A percentile compares a stretch with the other conserved stretches of the same genome.
Evolutionary conservation across 495 filamentous ascomycete genomes (phyloP).

Genomic region (Lasiosphaeris hirsuta): DNA sequence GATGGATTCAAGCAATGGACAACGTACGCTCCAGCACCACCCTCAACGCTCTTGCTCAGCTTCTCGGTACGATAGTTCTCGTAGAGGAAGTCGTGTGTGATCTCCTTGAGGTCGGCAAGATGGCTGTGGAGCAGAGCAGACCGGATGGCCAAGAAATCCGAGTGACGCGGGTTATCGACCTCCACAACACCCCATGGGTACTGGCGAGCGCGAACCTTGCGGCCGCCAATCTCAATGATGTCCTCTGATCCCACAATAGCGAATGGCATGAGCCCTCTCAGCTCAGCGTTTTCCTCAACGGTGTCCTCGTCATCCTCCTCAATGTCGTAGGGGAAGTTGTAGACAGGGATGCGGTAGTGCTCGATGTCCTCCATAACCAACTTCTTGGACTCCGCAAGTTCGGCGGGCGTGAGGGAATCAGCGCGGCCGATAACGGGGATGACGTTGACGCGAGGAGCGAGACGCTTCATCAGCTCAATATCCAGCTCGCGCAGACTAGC

Average conservation of each 20-base stretch:
- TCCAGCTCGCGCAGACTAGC: constrained; percentile 91
- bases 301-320: constrained; percentile 99
- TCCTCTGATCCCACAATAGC: constrained; percentile 98
- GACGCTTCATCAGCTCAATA: constrained; percentile 98
- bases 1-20: constrained; percentile 4
- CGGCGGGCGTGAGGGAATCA: constrained; percentile 91
- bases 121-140: constrained; percentile 96
- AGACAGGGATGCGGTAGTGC: constrained; percentile 98
- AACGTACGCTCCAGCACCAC: constrained; percentile 80
- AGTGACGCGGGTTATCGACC: constrained; percentile 98
- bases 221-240: constrained; percentile 85
- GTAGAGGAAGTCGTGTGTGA: constrained; percentile 99
- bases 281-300: constrained; percentile 96
- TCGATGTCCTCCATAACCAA: constrained; percentile 99
- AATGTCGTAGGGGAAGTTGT: constrained; percentile 99
- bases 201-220: constrained; percentile 88
- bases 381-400: constrained; percentile 98
- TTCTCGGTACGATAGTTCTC: constrained; percentile 99
- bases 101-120: constrained; percentile 96
- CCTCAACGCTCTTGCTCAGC: constrained; percentile 97
- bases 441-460: constrained; percentile 96
- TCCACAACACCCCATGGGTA: constrained; percentile 99
- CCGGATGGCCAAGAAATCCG: constrained; percentile 95
- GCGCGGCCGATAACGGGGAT: constrained; percentile 99
- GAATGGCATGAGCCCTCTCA: constrained; percentile 96